Evolutionary conservation across 208 protist species (phyloP).

Genomic region (Novymonas esmeraldas): DNA sequence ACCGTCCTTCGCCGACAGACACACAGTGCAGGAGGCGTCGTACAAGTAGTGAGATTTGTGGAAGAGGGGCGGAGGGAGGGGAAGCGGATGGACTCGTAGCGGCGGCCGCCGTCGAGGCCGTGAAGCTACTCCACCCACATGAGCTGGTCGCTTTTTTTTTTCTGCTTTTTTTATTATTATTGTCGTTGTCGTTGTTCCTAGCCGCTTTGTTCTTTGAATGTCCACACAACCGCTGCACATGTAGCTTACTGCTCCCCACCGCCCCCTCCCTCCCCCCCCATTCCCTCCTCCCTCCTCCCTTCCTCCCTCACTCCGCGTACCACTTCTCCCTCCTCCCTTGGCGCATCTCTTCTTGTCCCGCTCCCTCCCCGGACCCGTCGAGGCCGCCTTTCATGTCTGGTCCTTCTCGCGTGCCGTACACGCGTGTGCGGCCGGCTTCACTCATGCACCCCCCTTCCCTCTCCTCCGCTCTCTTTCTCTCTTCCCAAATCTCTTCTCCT

Average conservation of each 20-base stretch:
- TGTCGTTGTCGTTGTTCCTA: too few species aligned
- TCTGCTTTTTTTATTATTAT: too few species aligned
- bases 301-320: not conserved
- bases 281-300: not conserved
- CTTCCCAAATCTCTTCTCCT: not conserved
- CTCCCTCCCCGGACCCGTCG: not conserved
- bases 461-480: not conserved
- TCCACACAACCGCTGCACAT: too few species aligned
- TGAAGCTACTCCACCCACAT: too few species aligned
- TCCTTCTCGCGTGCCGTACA: not conserved
- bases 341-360: not conserved
- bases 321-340: not conserved
- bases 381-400: not conserved
- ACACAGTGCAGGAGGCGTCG: slow-evolving; percentile 8
- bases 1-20: slow-evolving; percentile 31
- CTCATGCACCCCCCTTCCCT: not conserved
- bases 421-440: too few species aligned
- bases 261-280: not conserved
- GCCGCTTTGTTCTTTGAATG: too few species aligned
- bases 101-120: too few species aligned
- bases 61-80: too few species aligned
- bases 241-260: not conserved
- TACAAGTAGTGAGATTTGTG: slow-evolving; percentile 13
- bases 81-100: too few species aligned
- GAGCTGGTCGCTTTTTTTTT: too few species aligned